Evolutionary conservation across 2,329 filamentous ascomycete genomes (phyloP).

Genomic region (Fusarium caatingaense): DNA sequence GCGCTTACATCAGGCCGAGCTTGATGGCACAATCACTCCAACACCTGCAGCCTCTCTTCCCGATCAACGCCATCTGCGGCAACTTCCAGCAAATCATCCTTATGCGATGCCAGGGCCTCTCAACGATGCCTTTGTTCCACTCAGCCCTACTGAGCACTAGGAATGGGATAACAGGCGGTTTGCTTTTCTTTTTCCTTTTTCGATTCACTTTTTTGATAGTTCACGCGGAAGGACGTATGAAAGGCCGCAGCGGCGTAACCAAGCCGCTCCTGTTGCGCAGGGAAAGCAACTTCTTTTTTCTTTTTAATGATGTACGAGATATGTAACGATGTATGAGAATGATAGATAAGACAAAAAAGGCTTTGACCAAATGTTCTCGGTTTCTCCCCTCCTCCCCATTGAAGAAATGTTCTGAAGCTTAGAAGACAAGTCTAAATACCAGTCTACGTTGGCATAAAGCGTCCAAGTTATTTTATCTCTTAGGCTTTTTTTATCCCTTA

Average conservation of each 20-base stretch:
- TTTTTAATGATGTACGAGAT: constrained; percentile 2
- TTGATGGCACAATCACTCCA: neutral
- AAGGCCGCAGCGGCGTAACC: neutral
- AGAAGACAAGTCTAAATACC: neutral
- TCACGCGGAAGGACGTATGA: neutral
- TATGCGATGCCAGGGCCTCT: neutral
- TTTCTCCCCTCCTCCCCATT: neutral
- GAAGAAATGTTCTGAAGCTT: neutral
- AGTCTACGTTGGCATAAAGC: neutral
- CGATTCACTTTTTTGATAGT: neutral
- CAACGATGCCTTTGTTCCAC: neutral
- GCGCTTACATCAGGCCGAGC: constrained; percentile 3
- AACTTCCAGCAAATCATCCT: neutral
- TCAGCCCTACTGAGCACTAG: neutral
- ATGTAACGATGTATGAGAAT: constrained; percentile 10
- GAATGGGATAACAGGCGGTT: neutral
- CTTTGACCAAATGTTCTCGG: neutral
- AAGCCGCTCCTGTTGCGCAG: neutral
- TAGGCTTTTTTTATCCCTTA: neutral
- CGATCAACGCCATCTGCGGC: neutral
- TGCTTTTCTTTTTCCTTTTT: neutral
- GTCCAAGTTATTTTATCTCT: neutral
- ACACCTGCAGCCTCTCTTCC: neutral
- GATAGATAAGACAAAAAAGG: neutral
- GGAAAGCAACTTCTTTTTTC: neutral